Base-by-base conservation (phyloP, 2,329 filamentous ascomycete species). In the Neocucurbitaria cava region DNA sequence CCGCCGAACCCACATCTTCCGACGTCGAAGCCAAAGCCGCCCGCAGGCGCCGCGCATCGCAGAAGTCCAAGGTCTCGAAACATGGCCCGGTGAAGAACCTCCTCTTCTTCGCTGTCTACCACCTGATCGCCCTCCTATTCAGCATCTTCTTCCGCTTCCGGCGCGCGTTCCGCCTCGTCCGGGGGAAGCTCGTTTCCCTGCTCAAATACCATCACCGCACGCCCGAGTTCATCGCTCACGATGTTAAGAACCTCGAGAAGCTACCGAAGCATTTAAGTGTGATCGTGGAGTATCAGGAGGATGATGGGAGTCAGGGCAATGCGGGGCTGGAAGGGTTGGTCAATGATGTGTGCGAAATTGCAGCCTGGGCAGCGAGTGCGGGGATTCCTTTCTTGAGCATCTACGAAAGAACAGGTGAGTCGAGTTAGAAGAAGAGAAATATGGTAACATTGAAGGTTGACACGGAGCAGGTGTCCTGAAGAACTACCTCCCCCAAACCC, bases 181-280 rank as follows among this genome's bases (percentile, higher is more conserved):
- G 87, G 64, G 90, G 95, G 73, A 88, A 90, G 55, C 80, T 94
- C 60, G 85, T 92, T 48, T 90, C 91, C 9, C 85, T 98, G 57
- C 82, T 96, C 49, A 93, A 94, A 75, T 95, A 99, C 79, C 96
- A 99, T 78, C 95, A 99, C 76, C 90, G 91, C 47, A 96, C 94
- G 0, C 95, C 95, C 7, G 91, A 96, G 72, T 87, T 96, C 71
- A 96, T 99, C 65, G 87, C 89, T 69, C 88, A 89, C 69, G 95
- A 99, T 78, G 89, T 98, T 23, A 87, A 87, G 73, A 83, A 84
- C 9, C 77, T 99, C 52, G 83, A 82, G 53, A 87, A 89, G 66
- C 77, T 96, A 56, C 95, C 95, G 2, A 85, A 89, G 62, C 95
- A 99, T 72, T 76, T 99, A 46, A 97, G 92, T 71, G 89, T 96